A percentile compares a stretch with the other conserved stretches of the same genome.
phyloP scores from a whole-genome alignment of 2,329 filamentous ascomycete genomes.

The Beauveria sp. region DNA sequence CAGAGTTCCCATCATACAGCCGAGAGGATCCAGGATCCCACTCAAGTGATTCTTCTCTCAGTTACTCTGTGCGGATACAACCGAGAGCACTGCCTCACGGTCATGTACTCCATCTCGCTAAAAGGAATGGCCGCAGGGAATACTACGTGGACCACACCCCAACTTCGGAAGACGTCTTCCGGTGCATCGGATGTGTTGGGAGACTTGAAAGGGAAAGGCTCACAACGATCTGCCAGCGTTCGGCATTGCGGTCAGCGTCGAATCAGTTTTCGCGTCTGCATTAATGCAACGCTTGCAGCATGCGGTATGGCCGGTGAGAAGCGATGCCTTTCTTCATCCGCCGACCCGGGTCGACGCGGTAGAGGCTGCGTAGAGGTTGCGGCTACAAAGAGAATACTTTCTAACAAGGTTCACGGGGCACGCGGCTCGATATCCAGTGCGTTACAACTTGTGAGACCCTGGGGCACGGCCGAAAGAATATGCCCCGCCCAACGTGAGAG shows the following conservation, averaged over 20 bases:
- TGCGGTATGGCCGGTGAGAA: background rate
- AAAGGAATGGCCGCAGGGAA: background rate
- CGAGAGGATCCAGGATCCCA: background rate
- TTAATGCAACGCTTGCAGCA: background rate
- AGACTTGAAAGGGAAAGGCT: background rate
- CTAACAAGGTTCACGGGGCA: background rate
- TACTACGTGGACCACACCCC: background rate
- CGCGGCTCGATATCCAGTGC: background rate
- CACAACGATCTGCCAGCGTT: background rate
- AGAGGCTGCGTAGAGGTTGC: background rate
- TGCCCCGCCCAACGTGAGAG: background rate
- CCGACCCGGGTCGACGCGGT: background rate
- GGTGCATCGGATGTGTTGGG: background rate
- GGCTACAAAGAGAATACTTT: background rate
- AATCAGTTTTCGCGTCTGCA: background rate
- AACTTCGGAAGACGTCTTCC: constrained; percentile 1
- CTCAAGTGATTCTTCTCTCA: background rate
- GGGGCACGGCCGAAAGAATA: background rate
- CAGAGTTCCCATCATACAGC: background rate
- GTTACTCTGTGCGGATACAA: too few species aligned
- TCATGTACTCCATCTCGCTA: background rate
- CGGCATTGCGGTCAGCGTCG: background rate
- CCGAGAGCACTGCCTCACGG: background rate
- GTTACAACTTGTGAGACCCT: too few species aligned
- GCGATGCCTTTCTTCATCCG: background rate